phyloP scores from a whole-genome alignment of 441 rosid species.

The Euphorbia schlechtendalii region DNA sequence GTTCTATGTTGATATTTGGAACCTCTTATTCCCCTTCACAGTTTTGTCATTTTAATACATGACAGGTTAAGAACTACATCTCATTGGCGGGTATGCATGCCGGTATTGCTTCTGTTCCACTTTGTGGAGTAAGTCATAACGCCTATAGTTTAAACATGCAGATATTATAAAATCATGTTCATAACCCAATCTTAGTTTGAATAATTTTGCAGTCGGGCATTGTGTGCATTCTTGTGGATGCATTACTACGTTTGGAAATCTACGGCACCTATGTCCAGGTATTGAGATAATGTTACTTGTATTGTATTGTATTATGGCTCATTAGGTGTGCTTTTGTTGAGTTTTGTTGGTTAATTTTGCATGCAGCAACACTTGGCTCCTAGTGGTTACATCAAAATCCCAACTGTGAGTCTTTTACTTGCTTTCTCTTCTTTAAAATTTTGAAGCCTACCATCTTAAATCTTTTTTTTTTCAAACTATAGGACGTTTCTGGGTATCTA shows the following conservation, averaged over 20 bases:
- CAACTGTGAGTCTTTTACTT: constrained; percentile 50
- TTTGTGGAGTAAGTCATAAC: constrained; percentile 56
- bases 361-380: constrained; percentile 92
- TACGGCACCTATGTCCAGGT: constrained; percentile 70
- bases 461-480: constrained; percentile 4
- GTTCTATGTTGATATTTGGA: too few species aligned
- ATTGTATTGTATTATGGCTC: too few species aligned
- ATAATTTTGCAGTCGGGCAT: constrained; percentile 34
- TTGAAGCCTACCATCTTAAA: constrained; percentile 4
- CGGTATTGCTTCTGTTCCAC: constrained; percentile 74
- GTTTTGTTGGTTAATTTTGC: constrained; percentile 9
- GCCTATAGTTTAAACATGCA: too few species aligned
- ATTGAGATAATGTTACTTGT: too few species aligned
- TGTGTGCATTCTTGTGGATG: constrained; percentile 55
- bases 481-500: constrained; percentile 59
- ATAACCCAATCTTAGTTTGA: constrained; percentile 10
- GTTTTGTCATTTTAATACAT: constrained; percentile 13
- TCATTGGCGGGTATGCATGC: constrained; percentile 81
- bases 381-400: constrained; percentile 67
- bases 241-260: constrained; percentile 47
- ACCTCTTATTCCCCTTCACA: too few species aligned
- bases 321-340: constrained; percentile 9
- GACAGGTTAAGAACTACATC: constrained; percentile 71
- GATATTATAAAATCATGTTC: not conserved
- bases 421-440: not conserved